Evolutionary conservation across 352 stramenopile species (phyloP).

Genomic region (Elongisporangium prolatum): DNA sequence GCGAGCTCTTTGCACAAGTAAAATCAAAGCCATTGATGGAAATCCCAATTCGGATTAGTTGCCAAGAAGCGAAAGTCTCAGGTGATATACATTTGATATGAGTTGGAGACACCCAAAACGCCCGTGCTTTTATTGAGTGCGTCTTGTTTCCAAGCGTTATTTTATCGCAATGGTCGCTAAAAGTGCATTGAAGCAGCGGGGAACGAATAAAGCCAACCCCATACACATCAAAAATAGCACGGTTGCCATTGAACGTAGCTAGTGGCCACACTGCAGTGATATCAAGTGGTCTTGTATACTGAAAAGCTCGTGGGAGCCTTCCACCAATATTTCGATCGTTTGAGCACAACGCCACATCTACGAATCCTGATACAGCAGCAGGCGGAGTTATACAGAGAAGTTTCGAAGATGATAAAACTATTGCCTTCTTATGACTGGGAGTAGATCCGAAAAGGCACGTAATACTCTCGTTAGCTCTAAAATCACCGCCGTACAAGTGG

Average conservation of each 20-base stretch:
- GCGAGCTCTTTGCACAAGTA: constrained; percentile 7
- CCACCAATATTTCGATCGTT: constrained; percentile 17
- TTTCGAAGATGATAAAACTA: constrained; percentile 32
- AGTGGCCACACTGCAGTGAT: constrained; percentile 37
- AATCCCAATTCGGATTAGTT: constrained; percentile 24
- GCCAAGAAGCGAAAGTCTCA: constrained; percentile 12
- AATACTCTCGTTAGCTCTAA: constrained; percentile 34
- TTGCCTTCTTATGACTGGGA: constrained; percentile 12
- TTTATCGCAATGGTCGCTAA: constrained; percentile 9
- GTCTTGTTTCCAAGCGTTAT: background rate
- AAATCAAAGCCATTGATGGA: constrained; percentile 54
- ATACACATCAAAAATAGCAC: constrained; percentile 55
- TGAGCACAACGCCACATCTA: constrained; percentile 31
- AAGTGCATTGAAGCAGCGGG: constrained; percentile 35
- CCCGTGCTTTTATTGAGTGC: constrained; percentile 1
- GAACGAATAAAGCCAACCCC: constrained; percentile 49
- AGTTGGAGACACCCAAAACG: constrained; percentile 40
- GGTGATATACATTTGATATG: constrained; percentile 48
- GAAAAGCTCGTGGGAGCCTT: constrained; percentile 25
- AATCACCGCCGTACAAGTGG: constrained; percentile 46
- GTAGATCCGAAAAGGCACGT: constrained; percentile 40
- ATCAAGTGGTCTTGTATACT: constrained; percentile 30
- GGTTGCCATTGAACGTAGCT: constrained; percentile 30
- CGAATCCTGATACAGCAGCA: constrained; percentile 6
- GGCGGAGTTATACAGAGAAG: constrained; percentile 37